Evolutionary conservation across 1,139 yeast species (phyloP).

Genomic region (Nakaseomyces kungkrabaensis): DNA sequence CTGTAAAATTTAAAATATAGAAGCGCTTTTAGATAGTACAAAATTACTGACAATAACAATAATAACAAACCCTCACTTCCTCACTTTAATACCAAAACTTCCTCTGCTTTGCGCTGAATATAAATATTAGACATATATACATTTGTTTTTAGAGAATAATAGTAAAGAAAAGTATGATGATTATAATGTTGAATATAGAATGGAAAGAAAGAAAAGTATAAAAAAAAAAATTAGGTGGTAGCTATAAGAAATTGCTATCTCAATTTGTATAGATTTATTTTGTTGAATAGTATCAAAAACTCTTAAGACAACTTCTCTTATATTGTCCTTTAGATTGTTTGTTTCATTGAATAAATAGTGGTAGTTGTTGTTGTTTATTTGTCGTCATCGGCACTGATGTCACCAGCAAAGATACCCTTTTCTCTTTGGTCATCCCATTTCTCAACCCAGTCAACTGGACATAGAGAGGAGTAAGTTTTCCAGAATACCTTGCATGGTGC

Average conservation of each 20-base stretch:
- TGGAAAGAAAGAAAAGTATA: neutral
- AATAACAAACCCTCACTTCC: no score
- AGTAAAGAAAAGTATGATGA: neutral
- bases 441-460: conserved; percentile 89
- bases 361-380: neutral
- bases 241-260: neutral
- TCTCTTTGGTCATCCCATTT: conserved; percentile 94
- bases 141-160: neutral
- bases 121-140: neutral
- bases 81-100: no score
- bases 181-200: neutral
- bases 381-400: conserved; percentile 32
- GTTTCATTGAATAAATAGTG: no score
- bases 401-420: conserved; percentile 61
- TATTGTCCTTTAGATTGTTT: no score
- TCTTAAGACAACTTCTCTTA: no score
- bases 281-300: neutral
- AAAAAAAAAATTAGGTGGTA: neutral
- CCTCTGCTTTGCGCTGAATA: no score
- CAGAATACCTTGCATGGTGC: conserved; percentile 95
- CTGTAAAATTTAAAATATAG: no score
- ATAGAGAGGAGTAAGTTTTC: conserved; percentile 81
- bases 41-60: no score
- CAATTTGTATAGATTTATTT: neutral
- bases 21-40: no score